Percentiles rank a stretch among this genome's conserved stretches.
Conservation (phyloP, 352 stramenopile genomes). For the Globisporangium takayamanum region DNA sequence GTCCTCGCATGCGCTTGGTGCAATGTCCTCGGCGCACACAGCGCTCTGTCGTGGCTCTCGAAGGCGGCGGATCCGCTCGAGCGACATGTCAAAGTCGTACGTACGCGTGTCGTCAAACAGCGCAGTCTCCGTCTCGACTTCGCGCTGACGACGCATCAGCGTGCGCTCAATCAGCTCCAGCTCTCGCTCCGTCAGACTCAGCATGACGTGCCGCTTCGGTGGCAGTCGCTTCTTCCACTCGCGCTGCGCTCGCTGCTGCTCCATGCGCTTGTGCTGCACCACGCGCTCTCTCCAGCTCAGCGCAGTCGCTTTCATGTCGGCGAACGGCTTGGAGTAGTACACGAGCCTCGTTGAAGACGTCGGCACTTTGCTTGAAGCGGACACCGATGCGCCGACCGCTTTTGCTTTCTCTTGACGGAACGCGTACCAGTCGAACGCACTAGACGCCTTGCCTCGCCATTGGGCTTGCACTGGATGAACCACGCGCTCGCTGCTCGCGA, state of each 20-base stretch:
- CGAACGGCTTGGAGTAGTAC: constrained; percentile 43
- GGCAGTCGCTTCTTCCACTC: constrained; percentile 17
- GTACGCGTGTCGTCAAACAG: constrained; percentile 25
- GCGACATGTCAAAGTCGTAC: constrained; percentile 22
- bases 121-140: constrained; percentile 11
- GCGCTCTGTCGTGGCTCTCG: constrained; percentile 12
- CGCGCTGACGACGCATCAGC: constrained; percentile 9
- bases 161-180: constrained; percentile 7
- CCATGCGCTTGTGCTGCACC: constrained; percentile 7
- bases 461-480: constrained; percentile 3
- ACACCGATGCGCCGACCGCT: background rate
- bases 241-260: constrained; percentile 15
- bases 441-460: background rate
- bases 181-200: constrained; percentile 10
- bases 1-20: background rate
- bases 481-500: background rate
- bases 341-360: constrained; percentile 23
- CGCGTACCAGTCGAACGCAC: constrained; percentile 24
- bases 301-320: constrained; percentile 40
- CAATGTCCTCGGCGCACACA: background rate
- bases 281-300: constrained; percentile 35
- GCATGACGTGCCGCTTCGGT: constrained; percentile 25
- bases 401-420: constrained; percentile 16
- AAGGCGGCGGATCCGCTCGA: constrained; percentile 8
- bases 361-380: background rate